phyloP scores from a whole-genome alignment of 2,329 filamentous ascomycete genomes.

The Hypoxylon sp. region DNA sequence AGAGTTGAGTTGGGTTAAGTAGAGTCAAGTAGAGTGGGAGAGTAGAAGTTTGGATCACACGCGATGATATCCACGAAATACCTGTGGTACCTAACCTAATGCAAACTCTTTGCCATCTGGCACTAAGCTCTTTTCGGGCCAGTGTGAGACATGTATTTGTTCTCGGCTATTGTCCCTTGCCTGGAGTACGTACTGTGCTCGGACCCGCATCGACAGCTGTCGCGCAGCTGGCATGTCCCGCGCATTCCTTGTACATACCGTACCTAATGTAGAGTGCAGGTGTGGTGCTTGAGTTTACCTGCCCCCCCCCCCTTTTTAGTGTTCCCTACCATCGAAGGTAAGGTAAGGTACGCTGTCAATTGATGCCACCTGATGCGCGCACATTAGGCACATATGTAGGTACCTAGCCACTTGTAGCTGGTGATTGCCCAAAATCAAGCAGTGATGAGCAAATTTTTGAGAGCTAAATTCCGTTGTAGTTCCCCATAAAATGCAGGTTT shows the following conservation, averaged over 20 bases:
- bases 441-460: neutral
- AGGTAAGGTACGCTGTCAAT: neutral
- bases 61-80: conserved; percentile 4
- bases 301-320: neutral
- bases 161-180: conserved; percentile 27
- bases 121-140: conserved; percentile 24
- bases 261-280: neutral
- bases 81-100: conserved; percentile 6
- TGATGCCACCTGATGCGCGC: neutral
- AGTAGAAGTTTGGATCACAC: neutral
- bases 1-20: neutral
- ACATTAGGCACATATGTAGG: neutral
- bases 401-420: neutral
- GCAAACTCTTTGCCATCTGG: conserved; percentile 18
- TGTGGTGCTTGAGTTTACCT: neutral
- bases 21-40: neutral
- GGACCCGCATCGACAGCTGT: neutral
- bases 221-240: neutral
- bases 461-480: neutral
- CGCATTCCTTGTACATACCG: neutral
- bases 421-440: neutral
- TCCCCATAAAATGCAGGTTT: no score
- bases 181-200: neutral
- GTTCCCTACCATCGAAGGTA: neutral
- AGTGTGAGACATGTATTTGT: conserved; percentile 28